Conservation (phyloP, 192 early-diverging fungal species). For the Coemansia sp. region DNA sequence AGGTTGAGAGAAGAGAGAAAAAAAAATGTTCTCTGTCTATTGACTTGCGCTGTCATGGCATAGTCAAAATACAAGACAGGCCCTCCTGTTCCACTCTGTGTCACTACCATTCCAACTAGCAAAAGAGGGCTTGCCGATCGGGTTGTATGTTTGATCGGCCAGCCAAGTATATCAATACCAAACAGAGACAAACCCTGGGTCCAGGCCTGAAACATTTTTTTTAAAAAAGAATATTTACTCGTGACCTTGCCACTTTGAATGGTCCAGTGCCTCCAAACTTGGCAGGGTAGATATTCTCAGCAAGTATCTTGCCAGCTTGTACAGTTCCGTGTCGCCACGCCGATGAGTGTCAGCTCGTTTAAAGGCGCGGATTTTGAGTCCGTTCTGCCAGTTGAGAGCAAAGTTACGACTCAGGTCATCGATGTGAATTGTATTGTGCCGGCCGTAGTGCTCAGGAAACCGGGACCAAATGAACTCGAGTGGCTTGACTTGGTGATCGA, state of each 20-base stretch:
- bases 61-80: no score
- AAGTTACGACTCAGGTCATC: conserved; percentile 79
- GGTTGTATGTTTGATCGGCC: no score
- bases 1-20: no score
- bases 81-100: no score
- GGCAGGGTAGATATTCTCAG: conserved; percentile 57
- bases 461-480: conserved; percentile 68
- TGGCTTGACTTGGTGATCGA: conserved; percentile 72
- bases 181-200: no score
- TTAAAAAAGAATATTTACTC: background rate
- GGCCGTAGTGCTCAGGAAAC: conserved; percentile 55
- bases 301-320: conserved; percentile 63
- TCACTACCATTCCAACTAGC: no score
- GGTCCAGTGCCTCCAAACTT: conserved; percentile 63
- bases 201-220: background rate
- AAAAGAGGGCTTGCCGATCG: no score
- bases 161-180: no score
- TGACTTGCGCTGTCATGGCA: no score
- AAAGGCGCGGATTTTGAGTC: conserved; percentile 69
- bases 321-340: conserved; percentile 61
- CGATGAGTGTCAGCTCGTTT: conserved; percentile 58
- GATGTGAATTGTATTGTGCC: conserved; percentile 68
- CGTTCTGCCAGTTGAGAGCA: conserved; percentile 71
- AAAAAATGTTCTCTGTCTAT: no score
- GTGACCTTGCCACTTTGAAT: conserved; percentile 58